Conservation (phyloP, 371 early-diverging fungal species). For the Rhizopus stolonifer region DNA sequence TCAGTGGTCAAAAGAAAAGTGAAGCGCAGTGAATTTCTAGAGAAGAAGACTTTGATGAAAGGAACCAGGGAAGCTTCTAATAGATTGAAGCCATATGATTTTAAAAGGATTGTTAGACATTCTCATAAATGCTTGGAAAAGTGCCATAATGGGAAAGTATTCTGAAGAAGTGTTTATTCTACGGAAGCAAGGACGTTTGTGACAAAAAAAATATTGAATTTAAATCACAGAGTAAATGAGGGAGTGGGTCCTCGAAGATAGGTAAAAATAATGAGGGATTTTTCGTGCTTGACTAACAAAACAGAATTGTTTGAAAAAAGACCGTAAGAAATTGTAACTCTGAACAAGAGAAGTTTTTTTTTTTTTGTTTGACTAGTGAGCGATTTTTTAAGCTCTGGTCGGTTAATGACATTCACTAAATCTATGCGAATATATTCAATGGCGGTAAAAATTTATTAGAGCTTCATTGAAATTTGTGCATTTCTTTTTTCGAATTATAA, state of each 20-base stretch:
- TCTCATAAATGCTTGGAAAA: no score
- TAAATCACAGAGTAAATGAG: background rate
- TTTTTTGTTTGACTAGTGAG: background rate
- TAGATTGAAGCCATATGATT: background rate
- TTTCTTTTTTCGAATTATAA: conserved; percentile 1
- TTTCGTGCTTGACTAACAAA: background rate
- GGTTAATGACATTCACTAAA: background rate
- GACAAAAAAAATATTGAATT: background rate
- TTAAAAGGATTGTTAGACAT: background rate
- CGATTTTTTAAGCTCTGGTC: background rate
- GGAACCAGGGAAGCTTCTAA: background rate
- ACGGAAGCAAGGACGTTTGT: background rate
- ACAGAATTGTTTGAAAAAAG: background rate
- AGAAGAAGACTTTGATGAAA: conserved; percentile 6
- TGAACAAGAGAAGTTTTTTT: background rate
- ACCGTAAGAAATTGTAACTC: background rate
- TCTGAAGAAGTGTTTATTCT: background rate
- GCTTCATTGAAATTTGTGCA: conserved; percentile 1
- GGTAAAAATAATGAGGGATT: background rate
- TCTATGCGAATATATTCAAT: conserved; percentile 1
- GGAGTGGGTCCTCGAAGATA: background rate
- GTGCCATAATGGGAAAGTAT: background rate
- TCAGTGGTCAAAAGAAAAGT: conserved; percentile 15
- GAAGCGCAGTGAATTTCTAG: conserved; percentile 5
- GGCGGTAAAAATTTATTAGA: background rate